Base-by-base conservation (phyloP, 306 rosid genomes). In the Castanea crenata region DNA sequence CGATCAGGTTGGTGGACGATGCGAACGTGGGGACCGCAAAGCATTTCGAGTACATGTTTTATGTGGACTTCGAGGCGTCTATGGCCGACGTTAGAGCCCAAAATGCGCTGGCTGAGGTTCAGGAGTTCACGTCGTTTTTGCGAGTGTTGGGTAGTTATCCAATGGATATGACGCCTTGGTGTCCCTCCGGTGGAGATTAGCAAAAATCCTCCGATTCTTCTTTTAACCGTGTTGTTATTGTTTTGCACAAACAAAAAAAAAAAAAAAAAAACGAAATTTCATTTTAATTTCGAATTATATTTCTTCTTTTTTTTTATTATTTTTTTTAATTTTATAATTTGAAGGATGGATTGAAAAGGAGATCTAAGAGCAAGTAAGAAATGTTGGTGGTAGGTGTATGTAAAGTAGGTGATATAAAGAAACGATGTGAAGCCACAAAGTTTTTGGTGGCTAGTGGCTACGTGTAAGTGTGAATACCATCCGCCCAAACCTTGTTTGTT, bases 151-250 rank as follows among this genome's bases (percentile, higher is more conserved):
- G 99, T 0, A 95, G 99, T 76, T 95, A 95, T 78, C 99, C 99
- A 0, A 92, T 95, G 92, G 99, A 95, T 69, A 95, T 95, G 99
- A 95, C 99, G 0, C 98, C 99, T 0, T 91, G 97, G 98, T 71
- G 74, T 3, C 95, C 97, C 0, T 80, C 90, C 20, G 7, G 80
- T 31, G 87, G 52, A 25, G 85, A 84, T 68, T 83, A 81, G 80
- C 68, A 11, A 7, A 18, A 38, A 0, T 38, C 11, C 11, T 38
- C 46, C 46, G 3, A 49, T 49, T 49, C 54, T 49, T 12, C 14
- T 49, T 11, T 46, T 12, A 46, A 46, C 13, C 10, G 11, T 3
- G 54, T 49, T 49, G 3, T 49, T 49, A 49, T 12, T 12, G 15
- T 49, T 49, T 49, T 49, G 5, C 7, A 20, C 65, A 21, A n/a